Evolutionary conservation across 2,329 filamentous ascomycete species (phyloP).

Genomic region (Ophiostoma populinum): DNA sequence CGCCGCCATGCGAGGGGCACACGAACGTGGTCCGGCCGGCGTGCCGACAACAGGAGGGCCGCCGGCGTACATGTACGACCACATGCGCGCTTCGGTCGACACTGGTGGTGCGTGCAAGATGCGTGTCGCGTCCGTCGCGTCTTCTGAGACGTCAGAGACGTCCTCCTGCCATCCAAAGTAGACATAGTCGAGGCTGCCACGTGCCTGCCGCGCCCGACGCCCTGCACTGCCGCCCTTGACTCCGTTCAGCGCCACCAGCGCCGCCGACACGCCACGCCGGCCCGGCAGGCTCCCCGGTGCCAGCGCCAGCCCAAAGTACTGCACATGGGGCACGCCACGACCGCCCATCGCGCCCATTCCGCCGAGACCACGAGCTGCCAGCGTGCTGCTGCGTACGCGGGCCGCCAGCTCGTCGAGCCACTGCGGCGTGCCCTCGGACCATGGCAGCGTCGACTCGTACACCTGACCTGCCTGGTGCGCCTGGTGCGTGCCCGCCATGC

Average conservation of each 20-base stretch:
- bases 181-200: constrained; percentile 16
- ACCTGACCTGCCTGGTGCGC: constrained; percentile 20
- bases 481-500: constrained; percentile 22
- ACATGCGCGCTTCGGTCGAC: constrained; percentile 30
- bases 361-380: not conserved
- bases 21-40: not conserved
- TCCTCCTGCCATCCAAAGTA: constrained; percentile 18
- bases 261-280: constrained; percentile 25
- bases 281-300: constrained; percentile 27
- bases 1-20: constrained; percentile 9
- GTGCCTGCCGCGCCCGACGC: not conserved
- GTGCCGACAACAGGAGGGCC: constrained; percentile 25
- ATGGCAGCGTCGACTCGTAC: constrained; percentile 2
- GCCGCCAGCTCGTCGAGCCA: constrained; percentile 21
- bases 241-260: constrained; percentile 31
- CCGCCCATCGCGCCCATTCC: not conserved
- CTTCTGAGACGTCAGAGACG: not conserved
- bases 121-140: not conserved
- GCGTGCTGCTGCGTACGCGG: not conserved
- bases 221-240: constrained; percentile 28
- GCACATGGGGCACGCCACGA: constrained; percentile 21
- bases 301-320: constrained; percentile 34
- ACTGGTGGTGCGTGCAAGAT: not conserved
- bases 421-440: constrained; percentile 14
- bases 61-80: constrained; percentile 43